phyloP scores from a whole-genome alignment of 2,329 filamentous ascomycete genomes.

The Cadophora gregata region DNA sequence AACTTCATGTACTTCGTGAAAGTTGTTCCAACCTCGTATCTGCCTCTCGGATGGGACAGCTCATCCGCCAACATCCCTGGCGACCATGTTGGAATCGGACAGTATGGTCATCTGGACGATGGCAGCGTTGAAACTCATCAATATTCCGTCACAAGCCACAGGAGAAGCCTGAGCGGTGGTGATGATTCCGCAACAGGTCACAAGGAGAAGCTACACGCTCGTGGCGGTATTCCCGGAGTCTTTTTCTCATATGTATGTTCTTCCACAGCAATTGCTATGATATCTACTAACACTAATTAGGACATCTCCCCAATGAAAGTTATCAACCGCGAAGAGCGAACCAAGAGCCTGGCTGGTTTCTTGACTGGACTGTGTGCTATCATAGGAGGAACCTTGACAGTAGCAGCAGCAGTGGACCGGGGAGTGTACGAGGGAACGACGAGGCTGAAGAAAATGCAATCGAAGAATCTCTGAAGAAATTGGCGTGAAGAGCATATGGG shows the following conservation, averaged over 20 bases:
- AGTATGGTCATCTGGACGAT: slow-evolving; percentile 67
- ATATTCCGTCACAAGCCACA: slow-evolving; percentile 97
- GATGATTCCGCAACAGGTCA: slow-evolving; percentile 87
- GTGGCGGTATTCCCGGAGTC: slow-evolving; percentile 92
- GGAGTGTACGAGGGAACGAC: slow-evolving; percentile 87
- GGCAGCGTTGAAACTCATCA: slow-evolving; percentile 97
- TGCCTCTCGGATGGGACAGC: slow-evolving; percentile 83
- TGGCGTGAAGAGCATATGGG: slow-evolving; percentile 16
- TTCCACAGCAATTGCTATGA: not conserved
- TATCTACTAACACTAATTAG: slow-evolving; percentile 51
- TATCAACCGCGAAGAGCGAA: slow-evolving; percentile 89
- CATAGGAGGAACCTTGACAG: slow-evolving; percentile 92
- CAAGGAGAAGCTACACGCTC: slow-evolving; percentile 86
- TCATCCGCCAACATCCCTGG: slow-evolving; percentile 47
- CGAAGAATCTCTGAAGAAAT: slow-evolving; percentile 59
- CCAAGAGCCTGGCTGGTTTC: slow-evolving; percentile 91
- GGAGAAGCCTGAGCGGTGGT: slow-evolving; percentile 83
- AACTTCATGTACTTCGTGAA: slow-evolving; percentile 99
- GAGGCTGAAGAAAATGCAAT: slow-evolving; percentile 84
- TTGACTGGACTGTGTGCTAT: slow-evolving; percentile 93
- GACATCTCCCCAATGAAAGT: slow-evolving; percentile 99
- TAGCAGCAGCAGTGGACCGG: slow-evolving; percentile 91
- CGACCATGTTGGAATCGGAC: slow-evolving; percentile 67
- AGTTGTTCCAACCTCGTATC: slow-evolving; percentile 94
- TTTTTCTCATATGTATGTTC: slow-evolving; percentile 93